Percentiles rank a stretch among this genome's conserved stretches.
These are phyloP conservation scores for Leccinum sublutescens DNA, from an alignment of 768 basidiomycete genomes.

Conservation along the genomic window DNA sequence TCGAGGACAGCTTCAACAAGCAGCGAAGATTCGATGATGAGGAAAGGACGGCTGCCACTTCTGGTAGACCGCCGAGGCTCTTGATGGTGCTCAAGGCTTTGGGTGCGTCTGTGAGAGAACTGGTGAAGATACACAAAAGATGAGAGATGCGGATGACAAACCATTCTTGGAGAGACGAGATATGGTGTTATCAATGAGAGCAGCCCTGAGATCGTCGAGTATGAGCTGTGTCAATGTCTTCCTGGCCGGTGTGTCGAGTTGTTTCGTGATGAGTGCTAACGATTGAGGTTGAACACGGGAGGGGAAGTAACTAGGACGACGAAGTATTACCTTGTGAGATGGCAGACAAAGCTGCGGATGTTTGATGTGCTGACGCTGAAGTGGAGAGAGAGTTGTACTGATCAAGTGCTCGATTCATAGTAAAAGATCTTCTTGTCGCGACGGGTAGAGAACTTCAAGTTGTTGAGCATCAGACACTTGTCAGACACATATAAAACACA, in stretches of 20 bases:
- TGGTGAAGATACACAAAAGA: not conserved
- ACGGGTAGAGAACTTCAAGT: too few relatives aligned
- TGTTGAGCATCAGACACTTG: too few relatives aligned
- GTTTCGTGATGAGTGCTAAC: slow-evolving; percentile 16
- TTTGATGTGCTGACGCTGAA: slow-evolving; percentile 6
- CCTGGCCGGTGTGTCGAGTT: slow-evolving; percentile 43
- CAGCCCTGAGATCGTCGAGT: slow-evolving; percentile 54
- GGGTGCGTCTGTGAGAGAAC: slow-evolving; percentile 51
- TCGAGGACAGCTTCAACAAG: slow-evolving; percentile 49
- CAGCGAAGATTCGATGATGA: slow-evolving; percentile 52
- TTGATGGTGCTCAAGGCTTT: slow-evolving; percentile 72
- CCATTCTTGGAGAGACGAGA: slow-evolving; percentile 56
- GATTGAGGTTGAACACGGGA: slow-evolving; percentile 7
- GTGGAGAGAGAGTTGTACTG: slow-evolving; percentile 21
- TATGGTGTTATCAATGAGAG: slow-evolving; percentile 37
- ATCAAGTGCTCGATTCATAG: slow-evolving; percentile 16
- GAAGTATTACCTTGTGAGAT: slow-evolving; percentile 20
- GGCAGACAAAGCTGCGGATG: slow-evolving; percentile 9
- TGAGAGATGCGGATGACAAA: slow-evolving; percentile 28
- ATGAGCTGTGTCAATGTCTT: slow-evolving; percentile 55
- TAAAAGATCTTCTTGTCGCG: not conserved
- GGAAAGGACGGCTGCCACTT: slow-evolving; percentile 63
- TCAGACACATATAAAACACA: not conserved
- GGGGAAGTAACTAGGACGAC: slow-evolving; percentile 7
- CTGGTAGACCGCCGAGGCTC: slow-evolving; percentile 66